phyloP scores from a whole-genome alignment of 2,329 filamentous ascomycete genomes.

The Beauveria australis region DNA sequence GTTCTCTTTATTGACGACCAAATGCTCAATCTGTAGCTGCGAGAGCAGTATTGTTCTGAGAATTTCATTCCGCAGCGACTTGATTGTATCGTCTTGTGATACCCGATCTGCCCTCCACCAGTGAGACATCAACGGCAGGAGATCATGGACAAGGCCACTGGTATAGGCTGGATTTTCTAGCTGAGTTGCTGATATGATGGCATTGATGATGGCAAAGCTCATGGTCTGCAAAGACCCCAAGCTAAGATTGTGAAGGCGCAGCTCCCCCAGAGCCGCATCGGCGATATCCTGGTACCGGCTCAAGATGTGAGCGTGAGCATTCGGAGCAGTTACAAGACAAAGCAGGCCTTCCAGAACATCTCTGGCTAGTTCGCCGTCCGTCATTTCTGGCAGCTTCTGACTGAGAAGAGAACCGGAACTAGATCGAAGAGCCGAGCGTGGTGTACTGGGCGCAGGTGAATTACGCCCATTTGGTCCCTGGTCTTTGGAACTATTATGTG shows the following conservation, averaged over 20 bases:
- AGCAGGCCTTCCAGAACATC: constrained; percentile 54
- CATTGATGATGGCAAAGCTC: constrained; percentile 69
- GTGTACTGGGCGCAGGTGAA: constrained; percentile 37
- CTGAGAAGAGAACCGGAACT: constrained; percentile 21
- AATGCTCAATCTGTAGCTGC: constrained; percentile 52
- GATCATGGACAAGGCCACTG: constrained; percentile 46
- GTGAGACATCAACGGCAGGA: constrained; percentile 63
- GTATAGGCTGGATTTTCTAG: constrained; percentile 61
- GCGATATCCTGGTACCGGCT: constrained; percentile 49
- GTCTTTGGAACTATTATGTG: constrained; percentile 31
- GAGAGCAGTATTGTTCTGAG: constrained; percentile 62
- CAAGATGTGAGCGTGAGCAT: constrained; percentile 4
- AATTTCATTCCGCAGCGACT: constrained; percentile 66
- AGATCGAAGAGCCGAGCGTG: constrained; percentile 22
- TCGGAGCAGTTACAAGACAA: background rate
- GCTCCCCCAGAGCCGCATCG: constrained; percentile 47
- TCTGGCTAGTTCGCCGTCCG: constrained; percentile 26
- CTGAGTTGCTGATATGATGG: constrained; percentile 55
- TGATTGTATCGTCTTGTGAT: constrained; percentile 52
- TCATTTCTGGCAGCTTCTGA: constrained; percentile 20
- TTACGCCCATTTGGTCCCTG: constrained; percentile 27
- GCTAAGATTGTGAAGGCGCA: constrained; percentile 50
- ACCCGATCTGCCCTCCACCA: constrained; percentile 70
- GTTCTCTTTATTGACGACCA: constrained; percentile 37
- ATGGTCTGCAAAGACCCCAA: constrained; percentile 59